Conservation (phyloP, 148 eudicot genomes). For the Rhododendron kiyosumense region DNA sequence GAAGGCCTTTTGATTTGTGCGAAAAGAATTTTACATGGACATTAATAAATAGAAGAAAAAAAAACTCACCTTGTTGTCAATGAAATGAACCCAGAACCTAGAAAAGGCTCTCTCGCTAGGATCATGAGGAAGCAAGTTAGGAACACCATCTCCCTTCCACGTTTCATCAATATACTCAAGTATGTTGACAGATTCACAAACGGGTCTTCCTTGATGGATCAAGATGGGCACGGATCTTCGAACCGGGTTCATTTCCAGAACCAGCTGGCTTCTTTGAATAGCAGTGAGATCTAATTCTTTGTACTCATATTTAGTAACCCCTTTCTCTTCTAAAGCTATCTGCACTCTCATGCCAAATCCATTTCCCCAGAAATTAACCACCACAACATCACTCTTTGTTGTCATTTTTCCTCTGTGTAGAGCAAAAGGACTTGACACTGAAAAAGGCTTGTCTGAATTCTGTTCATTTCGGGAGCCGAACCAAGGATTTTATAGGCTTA, state of each 20-base stretch:
- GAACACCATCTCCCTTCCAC: neutral
- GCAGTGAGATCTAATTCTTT: neutral
- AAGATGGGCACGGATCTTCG: neutral
- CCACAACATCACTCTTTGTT: neutral
- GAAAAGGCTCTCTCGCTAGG: neutral
- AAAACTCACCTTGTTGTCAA: constrained; percentile 6
- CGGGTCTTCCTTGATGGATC: neutral
- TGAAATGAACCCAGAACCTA: constrained; percentile 2
- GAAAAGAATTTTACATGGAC: neutral
- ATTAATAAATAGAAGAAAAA: neutral
- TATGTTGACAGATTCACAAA: neutral
- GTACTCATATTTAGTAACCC: neutral
- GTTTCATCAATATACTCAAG: neutral
- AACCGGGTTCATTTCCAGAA: constrained; percentile 6
- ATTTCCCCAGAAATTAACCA: neutral
- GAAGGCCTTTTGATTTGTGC: neutral
- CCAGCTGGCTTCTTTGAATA: neutral
- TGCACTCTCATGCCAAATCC: neutral
- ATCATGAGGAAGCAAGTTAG: neutral
- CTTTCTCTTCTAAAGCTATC: constrained; percentile 1
- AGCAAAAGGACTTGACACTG: neutral
- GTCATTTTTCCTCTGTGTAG: neutral
- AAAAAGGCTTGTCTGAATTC: neutral
- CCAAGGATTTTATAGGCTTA: neutral
- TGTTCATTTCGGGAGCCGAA: neutral